Conservation (phyloP, 768 basidiomycete species). For the Cystobasidium ongulense region DNA sequence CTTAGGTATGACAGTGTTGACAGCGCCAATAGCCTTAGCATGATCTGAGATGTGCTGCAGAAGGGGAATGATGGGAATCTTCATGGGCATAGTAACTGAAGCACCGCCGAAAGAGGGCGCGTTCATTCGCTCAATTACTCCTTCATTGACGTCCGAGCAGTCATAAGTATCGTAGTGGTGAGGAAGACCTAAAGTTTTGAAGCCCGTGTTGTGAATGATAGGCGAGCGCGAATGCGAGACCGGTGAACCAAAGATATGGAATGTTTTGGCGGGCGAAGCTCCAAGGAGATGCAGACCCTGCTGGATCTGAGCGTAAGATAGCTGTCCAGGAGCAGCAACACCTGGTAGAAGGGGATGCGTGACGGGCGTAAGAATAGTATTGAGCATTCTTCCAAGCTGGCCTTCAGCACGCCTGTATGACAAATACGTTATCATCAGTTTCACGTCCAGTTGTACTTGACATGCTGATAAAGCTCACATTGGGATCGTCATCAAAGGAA, state of each 20-base stretch:
- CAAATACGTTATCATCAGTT: not conserved
- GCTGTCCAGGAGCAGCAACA: conserved; percentile 85
- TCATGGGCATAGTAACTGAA: conserved; percentile 92
- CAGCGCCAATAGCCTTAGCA: conserved; percentile 79
- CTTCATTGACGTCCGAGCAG: conserved; percentile 58
- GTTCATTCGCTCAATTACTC: conserved; percentile 58
- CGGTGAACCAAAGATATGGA: conserved; percentile 82
- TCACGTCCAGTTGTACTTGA: too few relatives aligned
- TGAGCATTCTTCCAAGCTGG: conserved; percentile 81
- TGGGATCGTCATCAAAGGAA: conserved; percentile 84
- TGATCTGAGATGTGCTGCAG: conserved; percentile 72
- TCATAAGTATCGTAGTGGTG: conserved; percentile 73
- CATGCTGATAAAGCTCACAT: conserved; percentile 50
- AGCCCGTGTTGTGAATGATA: conserved; percentile 82
- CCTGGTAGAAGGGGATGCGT: conserved; percentile 78
- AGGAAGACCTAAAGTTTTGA: conserved; percentile 69
- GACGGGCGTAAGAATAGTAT: conserved; percentile 75
- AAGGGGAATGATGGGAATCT: conserved; percentile 75
- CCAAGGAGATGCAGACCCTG: conserved; percentile 71
- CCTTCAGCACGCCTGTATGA: conserved; percentile 51
- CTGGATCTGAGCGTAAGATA: conserved; percentile 80
- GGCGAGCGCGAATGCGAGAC: conserved; percentile 86
- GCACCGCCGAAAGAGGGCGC: conserved; percentile 81
- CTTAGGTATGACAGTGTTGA: conserved; percentile 77
- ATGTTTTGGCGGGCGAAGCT: conserved; percentile 61